These are phyloP conservation scores for Crithidia expoeki DNA, from an alignment of 208 protist species.

Conservation along the genomic window DNA sequence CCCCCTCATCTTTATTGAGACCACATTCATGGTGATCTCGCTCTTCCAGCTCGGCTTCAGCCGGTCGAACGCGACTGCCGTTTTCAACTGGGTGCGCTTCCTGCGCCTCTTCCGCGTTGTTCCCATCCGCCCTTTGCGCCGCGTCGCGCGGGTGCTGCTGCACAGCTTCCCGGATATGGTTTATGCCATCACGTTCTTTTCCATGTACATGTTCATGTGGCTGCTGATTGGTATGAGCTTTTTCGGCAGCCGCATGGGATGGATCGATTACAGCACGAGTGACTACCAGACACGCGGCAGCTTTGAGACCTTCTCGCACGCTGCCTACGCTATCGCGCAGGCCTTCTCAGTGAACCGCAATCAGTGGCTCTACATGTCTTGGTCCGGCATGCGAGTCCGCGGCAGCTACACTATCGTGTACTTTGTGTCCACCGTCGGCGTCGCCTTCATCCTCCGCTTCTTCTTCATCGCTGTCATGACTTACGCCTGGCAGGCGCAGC, in stretches of 20 bases:
- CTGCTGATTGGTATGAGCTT: conserved; percentile 92
- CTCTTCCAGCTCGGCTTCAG: conserved; percentile 92
- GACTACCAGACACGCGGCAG: conserved; percentile 56
- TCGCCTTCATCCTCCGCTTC: conserved; percentile 84
- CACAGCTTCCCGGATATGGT: conserved; percentile 77
- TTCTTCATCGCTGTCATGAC: conserved; percentile 89
- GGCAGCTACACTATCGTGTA: conserved; percentile 88
- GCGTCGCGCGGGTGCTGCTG: conserved; percentile 81
- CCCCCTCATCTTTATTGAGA: conserved; percentile 78
- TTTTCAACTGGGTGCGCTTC: conserved; percentile 92
- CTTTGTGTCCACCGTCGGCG: conserved; percentile 77
- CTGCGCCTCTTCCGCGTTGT: conserved; percentile 72
- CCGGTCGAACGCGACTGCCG: conserved; percentile 72
- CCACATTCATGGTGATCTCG: conserved; percentile 74
- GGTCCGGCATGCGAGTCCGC: conserved; percentile 81
- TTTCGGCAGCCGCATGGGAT: conserved; percentile 81
- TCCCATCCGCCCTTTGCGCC: conserved; percentile 63
- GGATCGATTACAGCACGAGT: conserved; percentile 49
- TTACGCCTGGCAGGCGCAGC: conserved; percentile 84
- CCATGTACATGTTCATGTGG: conserved; percentile 93
- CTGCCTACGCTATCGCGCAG: conserved; percentile 83
- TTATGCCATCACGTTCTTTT: conserved; percentile 88
- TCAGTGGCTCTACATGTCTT: conserved; percentile 88
- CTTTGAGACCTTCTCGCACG: conserved; percentile 86
- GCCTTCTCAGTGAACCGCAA: conserved; percentile 85